These are phyloP conservation scores for Populus tomentosa DNA, from an alignment of 441 rosid genomes.

Conservation along the genomic window DNA sequence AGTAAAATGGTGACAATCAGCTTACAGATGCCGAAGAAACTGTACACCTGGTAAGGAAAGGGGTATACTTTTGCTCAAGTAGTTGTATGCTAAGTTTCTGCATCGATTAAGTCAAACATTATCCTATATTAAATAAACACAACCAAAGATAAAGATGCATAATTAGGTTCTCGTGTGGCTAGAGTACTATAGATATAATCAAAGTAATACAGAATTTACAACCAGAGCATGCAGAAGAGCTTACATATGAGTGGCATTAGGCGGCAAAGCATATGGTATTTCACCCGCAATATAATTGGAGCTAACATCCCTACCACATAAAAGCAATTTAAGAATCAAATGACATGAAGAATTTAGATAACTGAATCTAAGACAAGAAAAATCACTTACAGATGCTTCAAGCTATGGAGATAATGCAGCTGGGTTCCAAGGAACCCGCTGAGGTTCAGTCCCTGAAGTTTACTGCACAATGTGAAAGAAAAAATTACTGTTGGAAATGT, in stretches of 20 bases:
- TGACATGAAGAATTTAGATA: conserved; percentile 19
- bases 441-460: conserved; percentile 58
- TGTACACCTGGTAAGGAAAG: conserved; percentile 55
- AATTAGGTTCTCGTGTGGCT: neutral
- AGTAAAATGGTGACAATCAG: conserved; percentile 15
- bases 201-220: conserved; percentile 1
- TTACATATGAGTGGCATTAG: conserved; percentile 80
- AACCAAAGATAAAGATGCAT: neutral
- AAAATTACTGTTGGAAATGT: neutral
- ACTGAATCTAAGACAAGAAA: conserved; percentile 31
- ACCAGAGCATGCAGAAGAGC: conserved; percentile 15
- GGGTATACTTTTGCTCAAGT: conserved; percentile 63
- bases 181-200: neutral
- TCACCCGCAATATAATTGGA: conserved; percentile 64
- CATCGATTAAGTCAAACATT: conserved; percentile 8
- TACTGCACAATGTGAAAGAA: conserved; percentile 37
- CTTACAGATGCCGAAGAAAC: conserved; percentile 67
- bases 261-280: conserved; percentile 75
- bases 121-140: conserved; percentile 8
- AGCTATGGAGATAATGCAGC: conserved; percentile 58
- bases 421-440: conserved; percentile 65
- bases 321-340: conserved; percentile 17
- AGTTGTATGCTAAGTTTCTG: conserved; percentile 84
- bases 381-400: conserved; percentile 68
- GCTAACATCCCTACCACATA: conserved; percentile 69